Conservation (phyloP, 78 protist genomes). For the Monocercomonoides exilis region DNA sequence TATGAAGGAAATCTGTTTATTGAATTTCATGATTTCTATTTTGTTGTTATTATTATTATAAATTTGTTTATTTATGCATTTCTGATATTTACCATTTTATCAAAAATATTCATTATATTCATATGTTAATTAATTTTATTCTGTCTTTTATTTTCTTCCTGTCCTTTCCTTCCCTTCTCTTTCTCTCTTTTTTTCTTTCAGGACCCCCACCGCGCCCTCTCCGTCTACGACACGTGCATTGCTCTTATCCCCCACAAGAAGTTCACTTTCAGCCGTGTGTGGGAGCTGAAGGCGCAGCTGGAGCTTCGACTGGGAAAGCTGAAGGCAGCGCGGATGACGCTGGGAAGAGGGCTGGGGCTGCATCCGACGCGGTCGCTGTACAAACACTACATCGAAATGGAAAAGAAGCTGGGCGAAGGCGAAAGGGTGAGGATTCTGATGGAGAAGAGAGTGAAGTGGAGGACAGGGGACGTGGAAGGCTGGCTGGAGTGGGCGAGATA, state of each 20-base stretch:
- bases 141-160: not conserved
- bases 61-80: not conserved
- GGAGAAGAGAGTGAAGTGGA: not conserved
- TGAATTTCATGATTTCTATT: no score
- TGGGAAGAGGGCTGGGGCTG: constrained; percentile 44
- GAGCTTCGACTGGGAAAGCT: constrained; percentile 74
- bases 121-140: not conserved
- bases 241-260: constrained; percentile 72
- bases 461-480: not conserved
- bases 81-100: not conserved
- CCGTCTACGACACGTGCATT: constrained; percentile 9
- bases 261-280: constrained; percentile 88
- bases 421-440: not conserved
- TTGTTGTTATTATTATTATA: not conserved
- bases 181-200: not conserved
- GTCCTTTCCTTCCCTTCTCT: not conserved
- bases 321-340: constrained; percentile 51
- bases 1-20: no score
- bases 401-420: not conserved
- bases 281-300: constrained; percentile 76
- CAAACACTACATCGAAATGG: not conserved
- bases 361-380: not conserved
- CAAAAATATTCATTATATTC: not conserved
- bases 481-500: not conserved
- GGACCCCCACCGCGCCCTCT: not conserved